Evolutionary conservation across 495 filamentous ascomycete species (phyloP).

Genomic region (Talaromyces wortmannii): DNA sequence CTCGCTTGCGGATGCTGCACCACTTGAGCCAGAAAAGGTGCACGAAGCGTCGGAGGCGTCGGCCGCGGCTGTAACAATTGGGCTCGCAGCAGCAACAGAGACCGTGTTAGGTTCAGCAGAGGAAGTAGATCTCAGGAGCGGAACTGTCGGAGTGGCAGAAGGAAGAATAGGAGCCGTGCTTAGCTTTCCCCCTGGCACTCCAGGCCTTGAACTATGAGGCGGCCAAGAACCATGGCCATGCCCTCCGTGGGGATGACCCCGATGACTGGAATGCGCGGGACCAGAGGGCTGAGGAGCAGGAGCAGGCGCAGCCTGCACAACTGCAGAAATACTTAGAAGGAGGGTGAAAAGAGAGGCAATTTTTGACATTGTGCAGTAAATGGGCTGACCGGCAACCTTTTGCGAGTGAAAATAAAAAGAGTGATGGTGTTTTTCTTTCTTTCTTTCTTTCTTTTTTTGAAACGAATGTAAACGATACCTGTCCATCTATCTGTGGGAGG

Average conservation of each 20-base stretch:
- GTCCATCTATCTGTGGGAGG: no score
- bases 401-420: no score
- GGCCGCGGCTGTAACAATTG: not conserved
- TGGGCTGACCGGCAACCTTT: no score
- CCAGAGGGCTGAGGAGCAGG: not conserved
- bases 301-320: not conserved
- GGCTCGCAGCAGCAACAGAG: not conserved
- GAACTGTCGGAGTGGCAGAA: not conserved
- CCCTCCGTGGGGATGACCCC: no score
- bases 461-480: no score
- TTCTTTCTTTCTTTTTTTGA: no score
- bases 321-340: constrained; percentile 3
- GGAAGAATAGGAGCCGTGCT: no score
- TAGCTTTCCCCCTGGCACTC: no score
- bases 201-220: no score
- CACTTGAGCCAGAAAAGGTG: constrained; percentile 42
- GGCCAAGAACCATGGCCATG: no score
- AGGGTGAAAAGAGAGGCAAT: not conserved
- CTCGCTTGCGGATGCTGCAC: constrained; percentile 30
- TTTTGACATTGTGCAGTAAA: not conserved
- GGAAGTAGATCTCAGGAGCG: not conserved
- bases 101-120: not conserved
- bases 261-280: no score
- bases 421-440: no score
- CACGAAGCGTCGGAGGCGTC: constrained; percentile 14